Evolutionary conservation across 108 stramenopile species (phyloP), one percentile per base, ranked within the genome.

Genomic region (Epithemia pelagica): DNA sequence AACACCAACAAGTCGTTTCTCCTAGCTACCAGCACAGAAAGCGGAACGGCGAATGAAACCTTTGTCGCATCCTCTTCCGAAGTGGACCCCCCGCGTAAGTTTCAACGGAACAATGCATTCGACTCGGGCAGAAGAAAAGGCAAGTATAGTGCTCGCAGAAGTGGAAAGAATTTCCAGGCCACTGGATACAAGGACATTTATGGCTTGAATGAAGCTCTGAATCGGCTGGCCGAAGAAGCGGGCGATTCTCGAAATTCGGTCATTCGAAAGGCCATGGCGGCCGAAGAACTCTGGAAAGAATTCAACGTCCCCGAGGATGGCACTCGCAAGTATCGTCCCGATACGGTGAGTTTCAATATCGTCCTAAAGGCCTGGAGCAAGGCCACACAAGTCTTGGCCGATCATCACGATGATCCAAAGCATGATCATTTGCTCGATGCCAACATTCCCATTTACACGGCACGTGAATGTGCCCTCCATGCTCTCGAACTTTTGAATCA

Each of bases 311-410:
- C 37, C 37, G 37, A 46, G 15, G 10, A 15, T 15, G 10, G 15
- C 15, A 46, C 5, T 5, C 5, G 15, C 5, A 46, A 5, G 10
- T 10, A 10, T 5, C 37, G 37, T 15, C 15, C 75, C 5, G 70
- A 74, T 56, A 33, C 29, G 26, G 28, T 67, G 31, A 59, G 62
- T n/a, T 75, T 79, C 62, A 66, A 71, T 26, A 67, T 56, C 19
- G 63, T 75, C 1, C 71, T 79, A 1, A 67, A 66, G 51, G 78
- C 78, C 18, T 79, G 78, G 78, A 61, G 51, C 30, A 64, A 59
- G 32, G 70, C 68, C 46, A 54, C 58, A 15, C 58, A 57, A 29
- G 58, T 54, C 25, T 59, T 77, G 31, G 70, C 71, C 18, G 70
- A 65, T 51, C 66, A 61, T 2, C 46, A 55, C 26, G 46, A 62